Evolutionary conservation across 2,329 filamentous ascomycete genomes (phyloP).

Genomic region (Simplicillium aogashimaense): DNA sequence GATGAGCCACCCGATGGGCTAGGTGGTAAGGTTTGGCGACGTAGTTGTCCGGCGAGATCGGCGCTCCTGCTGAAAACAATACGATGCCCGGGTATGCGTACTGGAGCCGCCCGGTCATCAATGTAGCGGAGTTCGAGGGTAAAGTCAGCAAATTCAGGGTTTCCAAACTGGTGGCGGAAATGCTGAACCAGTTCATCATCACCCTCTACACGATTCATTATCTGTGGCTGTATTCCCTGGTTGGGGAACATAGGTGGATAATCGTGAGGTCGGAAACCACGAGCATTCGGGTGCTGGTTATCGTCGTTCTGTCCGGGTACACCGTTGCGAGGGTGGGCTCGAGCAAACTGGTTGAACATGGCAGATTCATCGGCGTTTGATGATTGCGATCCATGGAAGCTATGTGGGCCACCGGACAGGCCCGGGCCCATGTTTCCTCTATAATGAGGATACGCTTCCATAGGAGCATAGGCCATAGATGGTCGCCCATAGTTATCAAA

Average conservation of each 20-base stretch:
- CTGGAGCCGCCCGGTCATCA: constrained; percentile 20
- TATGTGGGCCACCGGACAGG: constrained; percentile 36
- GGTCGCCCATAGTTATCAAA: constrained; percentile 28
- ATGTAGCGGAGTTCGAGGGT: constrained; percentile 29
- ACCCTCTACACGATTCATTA: constrained; percentile 17
- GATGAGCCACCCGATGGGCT: constrained; percentile 12
- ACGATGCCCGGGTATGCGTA: constrained; percentile 42
- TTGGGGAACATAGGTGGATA: constrained; percentile 23
- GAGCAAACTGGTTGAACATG: constrained; percentile 27
- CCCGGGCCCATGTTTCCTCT: constrained; percentile 38
- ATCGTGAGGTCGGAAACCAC: constrained; percentile 18
- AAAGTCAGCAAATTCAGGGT: constrained; percentile 28
- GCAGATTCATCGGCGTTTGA: constrained; percentile 38
- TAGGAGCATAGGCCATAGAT: constrained; percentile 21
- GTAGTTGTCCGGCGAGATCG: constrained; percentile 16
- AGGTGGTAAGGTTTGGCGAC: constrained; percentile 19
- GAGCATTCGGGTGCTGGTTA: constrained; percentile 15
- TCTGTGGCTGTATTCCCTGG: constrained; percentile 15
- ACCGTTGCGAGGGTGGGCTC: constrained; percentile 26
- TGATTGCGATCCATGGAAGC: constrained; percentile 52
- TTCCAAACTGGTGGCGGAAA: constrained; percentile 23
- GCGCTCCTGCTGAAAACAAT: constrained; percentile 44
- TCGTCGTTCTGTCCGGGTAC: constrained; percentile 19
- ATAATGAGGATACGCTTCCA: constrained; percentile 22
- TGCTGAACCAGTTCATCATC: constrained; percentile 33